These are phyloP conservation scores for Monosporascus sp. DNA, from an alignment of 2,329 filamentous ascomycete genomes.

Conservation along the genomic window DNA sequence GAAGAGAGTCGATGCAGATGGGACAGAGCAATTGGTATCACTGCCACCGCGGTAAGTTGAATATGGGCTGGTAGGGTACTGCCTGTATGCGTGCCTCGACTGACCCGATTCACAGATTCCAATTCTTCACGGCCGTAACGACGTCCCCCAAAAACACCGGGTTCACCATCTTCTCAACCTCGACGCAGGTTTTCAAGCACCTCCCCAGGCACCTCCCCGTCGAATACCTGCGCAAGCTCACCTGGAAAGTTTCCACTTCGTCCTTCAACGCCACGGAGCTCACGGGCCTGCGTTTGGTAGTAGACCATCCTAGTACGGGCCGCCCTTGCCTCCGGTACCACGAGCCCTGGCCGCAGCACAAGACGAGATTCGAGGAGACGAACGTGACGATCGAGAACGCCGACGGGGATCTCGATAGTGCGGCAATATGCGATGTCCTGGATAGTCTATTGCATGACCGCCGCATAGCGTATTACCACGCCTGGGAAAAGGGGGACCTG, in stretches of 20 bases:
- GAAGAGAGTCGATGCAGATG: constrained; percentile 31
- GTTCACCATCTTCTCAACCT: constrained; percentile 49
- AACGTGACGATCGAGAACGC: constrained; percentile 36
- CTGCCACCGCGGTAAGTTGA: constrained; percentile 35
- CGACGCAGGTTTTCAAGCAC: constrained; percentile 42
- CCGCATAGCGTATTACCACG: constrained; percentile 42
- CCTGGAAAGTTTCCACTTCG: constrained; percentile 43
- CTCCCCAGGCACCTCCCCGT: constrained; percentile 32
- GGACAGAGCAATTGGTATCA: constrained; percentile 34
- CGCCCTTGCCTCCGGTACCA: constrained; percentile 48
- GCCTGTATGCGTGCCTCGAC: neutral
- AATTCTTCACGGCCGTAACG: constrained; percentile 44
- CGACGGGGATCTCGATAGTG: constrained; percentile 3
- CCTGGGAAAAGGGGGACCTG: constrained; percentile 51
- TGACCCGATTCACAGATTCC: constrained; percentile 32
- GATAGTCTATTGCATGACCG: constrained; percentile 42
- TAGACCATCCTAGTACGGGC: constrained; percentile 38
- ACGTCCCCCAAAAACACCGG: constrained; percentile 44
- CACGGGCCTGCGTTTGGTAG: constrained; percentile 37
- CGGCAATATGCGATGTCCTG: constrained; percentile 32
- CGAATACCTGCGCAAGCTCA: constrained; percentile 32
- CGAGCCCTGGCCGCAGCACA: constrained; percentile 47
- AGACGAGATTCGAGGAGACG: constrained; percentile 44
- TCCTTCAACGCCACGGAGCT: constrained; percentile 41
- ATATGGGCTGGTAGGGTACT: neutral